Conservation (phyloP, 2,329 filamentous ascomycete genomes). For the Aspergillus sp. region DNA sequence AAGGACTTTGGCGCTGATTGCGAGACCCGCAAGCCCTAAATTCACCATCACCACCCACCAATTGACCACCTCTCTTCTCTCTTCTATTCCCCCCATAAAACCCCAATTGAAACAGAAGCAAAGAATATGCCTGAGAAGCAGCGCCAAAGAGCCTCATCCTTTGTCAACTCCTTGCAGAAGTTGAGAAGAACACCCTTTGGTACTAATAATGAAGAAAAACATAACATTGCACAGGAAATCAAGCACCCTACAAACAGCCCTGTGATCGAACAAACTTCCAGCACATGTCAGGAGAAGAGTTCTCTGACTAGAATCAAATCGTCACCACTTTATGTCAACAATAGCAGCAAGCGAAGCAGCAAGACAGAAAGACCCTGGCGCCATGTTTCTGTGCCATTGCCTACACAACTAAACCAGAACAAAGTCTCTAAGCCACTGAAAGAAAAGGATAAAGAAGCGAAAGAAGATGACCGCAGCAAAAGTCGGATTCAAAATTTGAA, state of each 20-base stretch:
- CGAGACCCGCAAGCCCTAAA: neutral
- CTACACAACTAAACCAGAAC: neutral
- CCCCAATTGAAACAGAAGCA: no score
- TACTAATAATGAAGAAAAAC: neutral
- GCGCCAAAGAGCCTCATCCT: conserved; percentile 7
- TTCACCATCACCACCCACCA: neutral
- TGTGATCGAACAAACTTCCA: no score
- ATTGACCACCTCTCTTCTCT: neutral
- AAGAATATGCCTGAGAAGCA: conserved; percentile 7
- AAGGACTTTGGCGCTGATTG: neutral
- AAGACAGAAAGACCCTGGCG: neutral
- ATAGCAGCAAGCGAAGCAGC: no score
- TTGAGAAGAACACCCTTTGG: conserved; percentile 13
- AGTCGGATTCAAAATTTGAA: neutral
- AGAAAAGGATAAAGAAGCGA: neutral
- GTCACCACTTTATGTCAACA: neutral
- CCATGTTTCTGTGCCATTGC: neutral
- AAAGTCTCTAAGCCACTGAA: neutral
- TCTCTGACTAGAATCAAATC: no score
- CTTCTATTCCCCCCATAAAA: neutral
- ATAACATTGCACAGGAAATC: neutral
- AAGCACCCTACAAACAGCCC: no score
- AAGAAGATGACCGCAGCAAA: neutral
- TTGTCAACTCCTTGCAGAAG: conserved; percentile 12
- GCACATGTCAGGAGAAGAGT: no score